Percentiles rank a stretch among this genome's conserved stretches.
Conservation (phyloP, 2,329 filamentous ascomycete species). For the Trichoderma sp. region DNA sequence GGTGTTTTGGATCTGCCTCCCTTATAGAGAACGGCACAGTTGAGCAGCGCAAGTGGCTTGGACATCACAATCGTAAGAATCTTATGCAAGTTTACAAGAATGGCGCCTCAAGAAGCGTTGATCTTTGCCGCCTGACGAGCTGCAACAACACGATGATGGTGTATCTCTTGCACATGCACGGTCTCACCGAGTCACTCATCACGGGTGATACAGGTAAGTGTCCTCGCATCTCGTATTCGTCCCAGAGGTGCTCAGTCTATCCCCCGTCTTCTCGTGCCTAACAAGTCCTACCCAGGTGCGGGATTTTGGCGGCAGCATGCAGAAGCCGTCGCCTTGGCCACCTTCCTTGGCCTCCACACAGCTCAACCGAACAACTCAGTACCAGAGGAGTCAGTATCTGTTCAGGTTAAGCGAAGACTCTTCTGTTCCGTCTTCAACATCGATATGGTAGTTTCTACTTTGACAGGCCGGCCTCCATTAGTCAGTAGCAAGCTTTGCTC, state of each 20-base stretch:
- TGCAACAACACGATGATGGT: conserved; percentile 14
- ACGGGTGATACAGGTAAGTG: conserved; percentile 10
- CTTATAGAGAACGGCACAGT: neutral
- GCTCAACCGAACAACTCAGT: neutral
- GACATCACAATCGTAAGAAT: conserved; percentile 1
- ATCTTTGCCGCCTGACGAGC: neutral
- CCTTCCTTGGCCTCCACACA: conserved; percentile 21
- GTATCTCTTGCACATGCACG: neutral
- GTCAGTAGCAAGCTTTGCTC: conserved; percentile 12
- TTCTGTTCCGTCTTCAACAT: conserved; percentile 16
- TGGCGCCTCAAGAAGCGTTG: neutral
- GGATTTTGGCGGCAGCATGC: conserved; percentile 16
- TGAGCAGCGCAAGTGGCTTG: conserved; percentile 6
- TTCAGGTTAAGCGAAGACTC: conserved; percentile 13
- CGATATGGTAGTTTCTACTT: conserved; percentile 16
- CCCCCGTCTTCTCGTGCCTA: neutral
- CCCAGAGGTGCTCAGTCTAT: neutral
- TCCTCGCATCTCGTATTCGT: neutral
- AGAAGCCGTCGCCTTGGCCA: conserved; percentile 12
- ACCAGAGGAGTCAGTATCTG: conserved; percentile 3
- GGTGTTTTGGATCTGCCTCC: neutral
- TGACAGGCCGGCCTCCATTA: conserved; percentile 17
- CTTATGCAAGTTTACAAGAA: neutral
- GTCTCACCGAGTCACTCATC: conserved; percentile 3
- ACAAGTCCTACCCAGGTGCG: neutral